These are phyloP conservation scores for Leccinum pachyderme DNA, from an alignment of 1,284 basidiomycete genomes.

Conservation along the genomic window DNA sequence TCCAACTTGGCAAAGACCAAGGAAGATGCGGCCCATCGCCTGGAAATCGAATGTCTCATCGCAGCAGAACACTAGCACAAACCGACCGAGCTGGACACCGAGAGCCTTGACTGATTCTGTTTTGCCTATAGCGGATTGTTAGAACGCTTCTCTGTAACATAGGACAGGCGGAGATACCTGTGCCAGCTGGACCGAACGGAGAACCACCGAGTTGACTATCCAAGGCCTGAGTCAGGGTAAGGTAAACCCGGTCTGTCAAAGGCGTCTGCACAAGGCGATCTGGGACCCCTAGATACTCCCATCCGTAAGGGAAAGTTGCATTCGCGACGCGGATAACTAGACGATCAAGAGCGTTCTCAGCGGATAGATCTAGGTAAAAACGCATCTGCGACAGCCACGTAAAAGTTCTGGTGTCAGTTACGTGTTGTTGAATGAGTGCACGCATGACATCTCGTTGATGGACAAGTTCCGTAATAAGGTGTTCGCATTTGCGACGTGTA, in stretches of 20 bases:
- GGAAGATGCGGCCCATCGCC: conserved; percentile 99
- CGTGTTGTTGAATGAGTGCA: conserved; percentile 68
- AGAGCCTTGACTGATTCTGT: conserved; percentile 99
- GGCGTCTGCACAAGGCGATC: conserved; percentile 98
- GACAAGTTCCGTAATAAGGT: conserved; percentile 98
- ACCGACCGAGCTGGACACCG: conserved; percentile 95
- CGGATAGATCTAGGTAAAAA: conserved; percentile 81
- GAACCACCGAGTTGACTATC: conserved; percentile 94
- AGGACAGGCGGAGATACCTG: conserved; percentile 52
- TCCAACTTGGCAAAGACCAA: conserved; percentile 97
- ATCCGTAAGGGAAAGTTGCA: conserved; percentile 94
- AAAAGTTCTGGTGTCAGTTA: conserved; percentile 72
- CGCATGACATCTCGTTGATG: conserved; percentile 96
- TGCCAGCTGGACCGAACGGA: conserved; percentile 98
- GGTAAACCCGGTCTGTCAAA: conserved; percentile 95
- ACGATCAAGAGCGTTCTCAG: conserved; percentile 77
- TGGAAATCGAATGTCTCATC: conserved; percentile 99
- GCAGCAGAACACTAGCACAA: conserved; percentile 98
- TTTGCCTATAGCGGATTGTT: conserved; percentile 61
- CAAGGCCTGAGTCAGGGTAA: conserved; percentile 95
- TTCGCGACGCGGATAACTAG: conserved; percentile 86
- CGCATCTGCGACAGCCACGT: conserved; percentile 99
- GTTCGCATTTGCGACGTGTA: conserved; percentile 95
- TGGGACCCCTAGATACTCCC: conserved; percentile 97
- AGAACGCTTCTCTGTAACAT: conserved; percentile 4